phyloP scores from a whole-genome alignment of 2,329 filamentous ascomycete species.

The Claviceps arundinis region DNA sequence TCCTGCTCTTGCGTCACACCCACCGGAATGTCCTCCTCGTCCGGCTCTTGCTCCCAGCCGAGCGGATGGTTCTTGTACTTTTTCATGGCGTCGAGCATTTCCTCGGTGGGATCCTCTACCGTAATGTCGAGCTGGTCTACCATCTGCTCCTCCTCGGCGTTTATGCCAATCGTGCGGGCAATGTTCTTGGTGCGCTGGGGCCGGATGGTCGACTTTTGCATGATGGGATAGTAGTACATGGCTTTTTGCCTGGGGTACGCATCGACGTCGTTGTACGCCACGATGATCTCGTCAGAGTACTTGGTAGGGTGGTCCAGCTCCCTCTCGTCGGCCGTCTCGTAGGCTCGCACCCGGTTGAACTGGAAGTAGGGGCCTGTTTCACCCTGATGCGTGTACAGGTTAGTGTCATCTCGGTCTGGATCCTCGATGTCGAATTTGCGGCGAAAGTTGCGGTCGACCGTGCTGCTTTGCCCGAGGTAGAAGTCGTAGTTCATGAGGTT shows the following conservation, averaged over 20 bases:
- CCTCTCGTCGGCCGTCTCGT: constrained; percentile 48
- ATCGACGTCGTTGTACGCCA: constrained; percentile 43
- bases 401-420: constrained; percentile 37
- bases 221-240: constrained; percentile 55
- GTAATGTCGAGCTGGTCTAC: constrained; percentile 43
- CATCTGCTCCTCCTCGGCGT: constrained; percentile 33
- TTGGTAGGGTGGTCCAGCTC: constrained; percentile 44
- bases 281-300: constrained; percentile 50
- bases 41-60: constrained; percentile 29
- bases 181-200: constrained; percentile 53
- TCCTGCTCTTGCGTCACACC: constrained; percentile 10
- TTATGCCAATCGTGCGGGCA: constrained; percentile 34
- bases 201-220: constrained; percentile 49
- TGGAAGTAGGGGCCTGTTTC: constrained; percentile 39
- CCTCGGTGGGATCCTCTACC: constrained; percentile 41
- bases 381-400: constrained; percentile 39
- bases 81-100: constrained; percentile 37
- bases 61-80: constrained; percentile 40
- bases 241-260: constrained; percentile 39
- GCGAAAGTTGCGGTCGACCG: constrained; percentile 41
- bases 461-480: constrained; percentile 40
- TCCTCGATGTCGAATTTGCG: constrained; percentile 46
- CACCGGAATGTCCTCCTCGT: constrained; percentile 22
- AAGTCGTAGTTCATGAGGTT: constrained; percentile 54
- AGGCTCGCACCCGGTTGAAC: constrained; percentile 48